phyloP scores from a whole-genome alignment of 139 green algal species.

The Monoraphidium neglectum region DNA sequence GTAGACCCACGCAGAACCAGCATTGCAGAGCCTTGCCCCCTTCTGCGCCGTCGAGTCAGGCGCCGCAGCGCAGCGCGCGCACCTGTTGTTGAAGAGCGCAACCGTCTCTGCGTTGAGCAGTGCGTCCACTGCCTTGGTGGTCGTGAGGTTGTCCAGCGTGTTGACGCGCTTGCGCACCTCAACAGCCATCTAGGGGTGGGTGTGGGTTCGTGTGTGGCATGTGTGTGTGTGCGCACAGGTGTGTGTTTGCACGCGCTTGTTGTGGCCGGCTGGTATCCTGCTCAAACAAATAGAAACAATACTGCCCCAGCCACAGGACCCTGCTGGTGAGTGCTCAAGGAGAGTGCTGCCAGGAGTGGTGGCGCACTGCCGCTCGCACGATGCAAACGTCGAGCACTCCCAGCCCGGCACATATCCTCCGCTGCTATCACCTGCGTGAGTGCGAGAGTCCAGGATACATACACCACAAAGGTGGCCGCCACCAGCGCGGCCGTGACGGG shows the following conservation, averaged over 20 bases:
- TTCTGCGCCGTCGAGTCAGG: too few species aligned
- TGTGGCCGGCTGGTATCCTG: conserved; percentile 11
- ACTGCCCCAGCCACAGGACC: neutral
- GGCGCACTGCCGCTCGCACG: too few species aligned
- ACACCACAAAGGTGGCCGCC: conserved; percentile 82
- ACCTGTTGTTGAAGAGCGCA: conserved; percentile 84
- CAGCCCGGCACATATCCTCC: too few species aligned
- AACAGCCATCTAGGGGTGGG: conserved; percentile 32
- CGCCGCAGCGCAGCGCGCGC: too few species aligned
- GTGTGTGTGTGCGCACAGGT: too few species aligned
- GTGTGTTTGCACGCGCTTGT: conserved; percentile 43
- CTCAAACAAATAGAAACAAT: conserved; percentile 2
- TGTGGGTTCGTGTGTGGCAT: too few species aligned
- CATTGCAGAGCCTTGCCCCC: too few species aligned
- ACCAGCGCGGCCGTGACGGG: conserved; percentile 66
- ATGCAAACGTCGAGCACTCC: too few species aligned
- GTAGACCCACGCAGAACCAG: too few species aligned
- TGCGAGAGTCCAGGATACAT: conserved; percentile 84
- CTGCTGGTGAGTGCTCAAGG: too few species aligned
- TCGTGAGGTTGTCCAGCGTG: conserved; percentile 87
- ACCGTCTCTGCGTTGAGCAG: conserved; percentile 94
- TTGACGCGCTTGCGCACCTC: conserved; percentile 75
- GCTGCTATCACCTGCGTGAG: conserved; percentile 67
- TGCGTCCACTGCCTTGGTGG: conserved; percentile 88
- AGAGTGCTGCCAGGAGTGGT: too few species aligned